Conservation (phyloP, 495 filamentous ascomycete genomes). For the Cudoniella acicularis region DNA sequence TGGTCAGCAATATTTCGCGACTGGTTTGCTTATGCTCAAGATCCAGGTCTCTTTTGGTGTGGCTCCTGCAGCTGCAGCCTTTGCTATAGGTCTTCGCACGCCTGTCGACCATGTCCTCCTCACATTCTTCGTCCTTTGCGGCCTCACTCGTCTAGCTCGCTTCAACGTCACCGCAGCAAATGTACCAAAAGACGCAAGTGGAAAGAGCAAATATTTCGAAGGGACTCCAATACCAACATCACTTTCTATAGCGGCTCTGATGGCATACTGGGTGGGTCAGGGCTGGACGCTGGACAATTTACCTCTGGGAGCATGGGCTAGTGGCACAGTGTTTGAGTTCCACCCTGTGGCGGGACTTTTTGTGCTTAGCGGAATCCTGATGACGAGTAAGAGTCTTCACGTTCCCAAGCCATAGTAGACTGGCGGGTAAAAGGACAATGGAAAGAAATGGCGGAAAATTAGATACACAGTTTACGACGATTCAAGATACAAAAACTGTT, state of each 20-base stretch:
- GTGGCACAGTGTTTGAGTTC: constrained; percentile 71
- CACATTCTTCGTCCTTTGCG: constrained; percentile 89
- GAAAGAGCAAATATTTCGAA: constrained; percentile 93
- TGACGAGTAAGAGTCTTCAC: constrained; percentile 92
- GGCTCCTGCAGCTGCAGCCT: constrained; percentile 79
- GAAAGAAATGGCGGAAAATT: background rate
- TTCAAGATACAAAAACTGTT: background rate
- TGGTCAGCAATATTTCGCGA: background rate
- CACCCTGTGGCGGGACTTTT: constrained; percentile 86
- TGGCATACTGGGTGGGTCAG: constrained; percentile 84
- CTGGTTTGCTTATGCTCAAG: constrained; percentile 3
- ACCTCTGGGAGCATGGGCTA: constrained; percentile 62
- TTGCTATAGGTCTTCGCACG: constrained; percentile 86
- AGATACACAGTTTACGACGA: background rate
- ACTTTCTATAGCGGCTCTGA: constrained; percentile 70
- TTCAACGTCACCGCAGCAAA: constrained; percentile 93
- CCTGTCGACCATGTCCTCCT: constrained; percentile 80
- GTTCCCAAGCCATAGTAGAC: constrained; percentile 84
- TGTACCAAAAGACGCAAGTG: constrained; percentile 84
- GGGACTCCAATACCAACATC: constrained; percentile 94
- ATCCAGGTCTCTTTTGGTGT: constrained; percentile 91
- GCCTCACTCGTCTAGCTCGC: constrained; percentile 86
- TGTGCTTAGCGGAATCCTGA: constrained; percentile 77
- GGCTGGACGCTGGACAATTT: constrained; percentile 76
- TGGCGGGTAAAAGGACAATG: background rate